A percentile compares a stretch with the other conserved stretches of the same genome.
phyloP scores from a whole-genome alignment of 202 grass and related monocot species.

The Schoenoplectus triqueter region DNA sequence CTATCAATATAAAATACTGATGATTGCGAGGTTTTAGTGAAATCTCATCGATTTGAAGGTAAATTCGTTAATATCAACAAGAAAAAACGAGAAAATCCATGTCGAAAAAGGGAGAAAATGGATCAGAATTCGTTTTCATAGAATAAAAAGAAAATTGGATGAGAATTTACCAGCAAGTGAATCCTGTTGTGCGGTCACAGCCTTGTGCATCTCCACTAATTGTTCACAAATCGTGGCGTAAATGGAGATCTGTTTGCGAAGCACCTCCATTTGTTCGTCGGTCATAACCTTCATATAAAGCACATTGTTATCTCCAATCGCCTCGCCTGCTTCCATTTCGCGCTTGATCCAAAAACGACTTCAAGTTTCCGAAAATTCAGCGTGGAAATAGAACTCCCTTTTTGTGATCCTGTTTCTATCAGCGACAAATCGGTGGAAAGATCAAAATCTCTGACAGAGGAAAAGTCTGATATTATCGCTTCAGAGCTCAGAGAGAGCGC shows the following conservation, averaged over 20 bases:
- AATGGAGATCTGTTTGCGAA: constrained; percentile 98
- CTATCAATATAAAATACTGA: neutral
- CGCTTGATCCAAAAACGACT: neutral
- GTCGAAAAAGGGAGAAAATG: neutral
- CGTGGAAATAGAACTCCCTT: neutral
- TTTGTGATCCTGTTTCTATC: neutral
- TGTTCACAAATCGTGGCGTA: constrained; percentile 97
- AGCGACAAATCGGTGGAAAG: constrained; percentile 29
- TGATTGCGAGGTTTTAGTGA: neutral
- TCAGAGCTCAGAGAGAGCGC: neutral
- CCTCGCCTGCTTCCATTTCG: constrained; percentile 26
- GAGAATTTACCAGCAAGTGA: constrained; percentile 66
- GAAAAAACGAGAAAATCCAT: neutral
- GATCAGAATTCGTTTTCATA: neutral
- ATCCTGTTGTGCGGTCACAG: constrained; percentile 81
- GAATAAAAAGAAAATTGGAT: neutral
- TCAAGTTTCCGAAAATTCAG: neutral
- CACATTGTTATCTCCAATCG: constrained; percentile 45
- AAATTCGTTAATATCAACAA: constrained; percentile 21
- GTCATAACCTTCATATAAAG: constrained; percentile 95
- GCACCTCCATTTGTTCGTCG: constrained; percentile 97
- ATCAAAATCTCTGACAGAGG: constrained; percentile 34
- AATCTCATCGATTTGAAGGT: neutral
- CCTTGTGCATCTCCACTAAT: constrained; percentile 94
- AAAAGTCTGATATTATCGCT: constrained; percentile 14